Evolutionary conservation across 441 rosid species (phyloP), one percentile per base, ranked within the genome.

Genomic region (Erodium texanum): DNA sequence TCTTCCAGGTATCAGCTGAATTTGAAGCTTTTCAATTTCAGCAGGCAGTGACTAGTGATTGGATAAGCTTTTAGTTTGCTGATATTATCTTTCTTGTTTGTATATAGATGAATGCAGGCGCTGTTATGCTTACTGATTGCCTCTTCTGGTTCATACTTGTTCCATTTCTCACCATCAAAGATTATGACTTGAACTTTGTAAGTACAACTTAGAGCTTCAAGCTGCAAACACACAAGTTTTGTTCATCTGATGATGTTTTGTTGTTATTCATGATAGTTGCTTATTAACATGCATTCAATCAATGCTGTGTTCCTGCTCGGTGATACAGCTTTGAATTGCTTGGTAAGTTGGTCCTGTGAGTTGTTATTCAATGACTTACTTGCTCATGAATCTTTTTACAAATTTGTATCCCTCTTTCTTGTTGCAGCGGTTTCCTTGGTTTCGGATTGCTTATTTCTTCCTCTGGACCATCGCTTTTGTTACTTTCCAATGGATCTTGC

Each of bases 71-170:
- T 16, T n/a, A 9, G 22, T 54, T 23, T 56, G 7, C 18, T 76
- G 62, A 68, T 64, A 18, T 23, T 29, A 23, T 32, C 52, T 38
- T 66, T 66, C 11, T 66, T 62, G 59, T 14, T 66, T 62, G 59
- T 14, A 64, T 68, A 70, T 86, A 94, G 97, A 88, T 91, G 84
- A 91, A 84, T 82, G 97, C 97, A 66, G 99, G 99, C 15, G 96
- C 97, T n/a, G 97, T 94, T 74, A 74, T 91, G 85, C 89, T 94
- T 59, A 94, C 97, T 0, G 99, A 94, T 77, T 87, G 83, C 71
- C 92, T 92, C 73, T 94, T 94, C 71, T 94, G 99, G 97, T 82
- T 94, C 81, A 80, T 91, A 77, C 78, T 94, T 66, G 94, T 89
- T 66, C 99, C 99, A n/a, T 89, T 94, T 79, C 97, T 94, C 65